Evolutionary conservation across 108 stramenopile species (phyloP).

Genomic region (Epipyxis sp.): DNA sequence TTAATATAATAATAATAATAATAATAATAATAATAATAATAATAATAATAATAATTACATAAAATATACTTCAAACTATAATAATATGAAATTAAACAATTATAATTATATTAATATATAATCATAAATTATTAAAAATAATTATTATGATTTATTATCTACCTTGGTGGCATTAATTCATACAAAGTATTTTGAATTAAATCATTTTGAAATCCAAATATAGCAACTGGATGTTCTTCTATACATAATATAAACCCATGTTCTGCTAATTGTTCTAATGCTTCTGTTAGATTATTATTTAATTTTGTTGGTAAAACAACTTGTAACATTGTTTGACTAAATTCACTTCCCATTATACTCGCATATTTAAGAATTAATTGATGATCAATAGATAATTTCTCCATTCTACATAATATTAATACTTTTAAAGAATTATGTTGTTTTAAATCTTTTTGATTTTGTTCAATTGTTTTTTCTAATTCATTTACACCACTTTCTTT

Average conservation of each 20-base stretch:
- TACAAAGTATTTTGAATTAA: not conserved
- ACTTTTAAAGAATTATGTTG: conserved; percentile 6
- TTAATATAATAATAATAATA: too few species aligned
- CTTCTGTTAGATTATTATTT: not conserved
- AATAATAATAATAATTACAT: too few species aligned
- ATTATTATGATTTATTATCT: too few species aligned
- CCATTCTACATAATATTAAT: not conserved
- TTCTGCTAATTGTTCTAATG: not conserved
- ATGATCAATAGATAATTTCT: conserved; percentile 12
- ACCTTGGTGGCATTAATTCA: conserved; percentile 8
- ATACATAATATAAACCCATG: conserved; percentile 3
- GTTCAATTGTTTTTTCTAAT: not conserved
- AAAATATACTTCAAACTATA: too few species aligned
- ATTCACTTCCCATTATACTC: not conserved
- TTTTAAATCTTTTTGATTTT: not conserved
- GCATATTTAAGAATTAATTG: conserved; percentile 16
- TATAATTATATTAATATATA: too few species aligned
- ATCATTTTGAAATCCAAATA: conserved; percentile 1
- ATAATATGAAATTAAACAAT: too few species aligned
- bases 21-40: too few species aligned
- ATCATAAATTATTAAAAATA: too few species aligned
- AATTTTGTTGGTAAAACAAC: not conserved
- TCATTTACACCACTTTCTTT: conserved; percentile 14
- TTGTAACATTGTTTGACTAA: not conserved
- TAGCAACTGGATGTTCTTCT: not conserved